phyloP scores from a whole-genome alignment of 1,139 yeast species.

The Petasospora rhodanensis region DNA sequence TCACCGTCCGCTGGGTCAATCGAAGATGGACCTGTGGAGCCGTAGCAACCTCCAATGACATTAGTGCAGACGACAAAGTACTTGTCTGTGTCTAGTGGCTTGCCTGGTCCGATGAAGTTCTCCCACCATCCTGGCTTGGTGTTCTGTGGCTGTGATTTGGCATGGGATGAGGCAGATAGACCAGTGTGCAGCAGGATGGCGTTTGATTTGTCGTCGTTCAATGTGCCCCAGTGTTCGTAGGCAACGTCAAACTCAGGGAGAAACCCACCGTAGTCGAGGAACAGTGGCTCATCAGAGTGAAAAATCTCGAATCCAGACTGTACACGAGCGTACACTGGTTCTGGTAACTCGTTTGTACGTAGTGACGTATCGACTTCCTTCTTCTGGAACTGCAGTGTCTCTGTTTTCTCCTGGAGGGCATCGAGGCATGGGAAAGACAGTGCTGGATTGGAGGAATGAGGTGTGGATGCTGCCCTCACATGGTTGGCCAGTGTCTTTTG shows the following conservation, averaged over 20 bases:
- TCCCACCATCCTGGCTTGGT: constrained; percentile 94
- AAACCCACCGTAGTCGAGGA: constrained; percentile 77
- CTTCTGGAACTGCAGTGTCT: constrained; percentile 18
- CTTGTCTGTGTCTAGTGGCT: constrained; percentile 73
- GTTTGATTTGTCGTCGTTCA: constrained; percentile 60
- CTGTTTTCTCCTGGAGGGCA: constrained; percentile 58
- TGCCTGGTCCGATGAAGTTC: constrained; percentile 80
- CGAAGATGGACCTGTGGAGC: constrained; percentile 91
- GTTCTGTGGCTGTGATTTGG: constrained; percentile 75
- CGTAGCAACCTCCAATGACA: constrained; percentile 91
- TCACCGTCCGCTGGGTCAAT: constrained; percentile 62
- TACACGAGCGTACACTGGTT: constrained; percentile 74
- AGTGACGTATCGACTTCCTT: constrained; percentile 27
- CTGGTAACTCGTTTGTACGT: constrained; percentile 70
- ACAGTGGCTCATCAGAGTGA: constrained; percentile 53
- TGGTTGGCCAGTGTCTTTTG: neutral
- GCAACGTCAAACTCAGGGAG: constrained; percentile 76
- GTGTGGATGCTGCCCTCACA: neutral
- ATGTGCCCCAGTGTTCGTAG: constrained; percentile 85
- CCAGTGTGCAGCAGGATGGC: constrained; percentile 86
- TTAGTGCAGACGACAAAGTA: constrained; percentile 84
- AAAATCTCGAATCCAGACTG: constrained; percentile 63
- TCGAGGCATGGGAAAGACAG: constrained; percentile 86
- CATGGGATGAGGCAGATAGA: constrained; percentile 89
- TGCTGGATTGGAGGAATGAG: constrained; percentile 26